Base-by-base conservation (phyloP, 2,329 filamentous ascomycete genomes). In the Calonectria pteridis region DNA sequence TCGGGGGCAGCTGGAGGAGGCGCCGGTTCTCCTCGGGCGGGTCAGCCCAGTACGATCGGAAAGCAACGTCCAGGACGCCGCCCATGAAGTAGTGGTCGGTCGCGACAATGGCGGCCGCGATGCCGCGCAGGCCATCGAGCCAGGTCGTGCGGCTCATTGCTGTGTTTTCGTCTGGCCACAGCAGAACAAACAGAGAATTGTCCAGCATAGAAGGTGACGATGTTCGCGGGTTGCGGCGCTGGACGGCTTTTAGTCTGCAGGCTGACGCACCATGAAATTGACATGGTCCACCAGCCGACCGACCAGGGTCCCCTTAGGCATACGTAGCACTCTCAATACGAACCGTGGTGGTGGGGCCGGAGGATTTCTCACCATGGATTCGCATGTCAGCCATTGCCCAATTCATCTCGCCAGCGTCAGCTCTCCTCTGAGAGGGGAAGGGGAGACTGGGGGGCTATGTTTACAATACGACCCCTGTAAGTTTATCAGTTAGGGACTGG, bases 41-140 rank as follows among this genome's bases (percentile, higher is more conserved):
- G 2, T 73, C 72, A 49, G 67, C 67, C 72, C 72, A 73, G 46
- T 55, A 73, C 26, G 72, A 73, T 18, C 72, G 51, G 46, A 73
- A 73, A 33, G 35, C 72, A 28, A 23, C 33, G 43, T 73, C 69
- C 26, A 73, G 28, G 53, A 73, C 67, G 63, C 72, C 64, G 53
- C 72, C 72, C 63, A 73, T 70, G 63, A 73, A 73, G 53, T 73
- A 73, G 63, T 73, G 72, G 55, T 73, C 67, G 20, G 67, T 68
- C 16, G 72, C 63, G 43, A 73, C 72, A 40, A 73, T 65, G 64
- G 72, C 68, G 26, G 72, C 72, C 23, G 72, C 72, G 43, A 73
- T 73, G 62, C 72, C 72, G 20, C 72, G 72, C 13, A 73, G 72
- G 67, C 72, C 72, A 50, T 73, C 72, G 14, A 73, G 67, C 72